A percentile compares a stretch with the other conserved stretches of the same genome.
These are phyloP conservation scores for Diacronema lutheri DNA, from an alignment of 78 protist genomes.

Conservation along the genomic window DNA sequence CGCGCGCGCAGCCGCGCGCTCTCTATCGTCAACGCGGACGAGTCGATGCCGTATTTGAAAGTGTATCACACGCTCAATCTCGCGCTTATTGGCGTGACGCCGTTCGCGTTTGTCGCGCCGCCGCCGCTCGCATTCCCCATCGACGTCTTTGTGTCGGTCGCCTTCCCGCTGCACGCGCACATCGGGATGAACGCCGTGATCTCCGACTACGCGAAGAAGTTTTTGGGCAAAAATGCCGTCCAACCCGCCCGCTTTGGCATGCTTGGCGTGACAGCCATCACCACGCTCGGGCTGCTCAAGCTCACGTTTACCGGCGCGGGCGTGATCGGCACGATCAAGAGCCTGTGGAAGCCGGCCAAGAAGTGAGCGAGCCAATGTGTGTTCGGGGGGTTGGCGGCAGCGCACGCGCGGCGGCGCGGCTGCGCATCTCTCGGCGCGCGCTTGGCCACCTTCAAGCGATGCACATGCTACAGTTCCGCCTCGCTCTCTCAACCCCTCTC, in stretches of 20 bases:
- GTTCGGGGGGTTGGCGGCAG: no score
- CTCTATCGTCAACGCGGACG: no score
- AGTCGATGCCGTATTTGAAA: no score
- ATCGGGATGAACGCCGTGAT: neutral
- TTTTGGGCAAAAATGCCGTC: neutral
- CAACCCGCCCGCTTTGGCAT: neutral
- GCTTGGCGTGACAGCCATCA: neutral
- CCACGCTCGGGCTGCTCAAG: neutral
- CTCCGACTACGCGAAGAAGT: conserved; percentile 1
- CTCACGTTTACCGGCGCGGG: neutral
- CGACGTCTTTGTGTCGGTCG: neutral
- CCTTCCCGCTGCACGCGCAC: conserved; percentile 1
- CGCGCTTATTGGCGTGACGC: neutral
- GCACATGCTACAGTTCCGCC: no score
- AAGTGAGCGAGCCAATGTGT: no score
- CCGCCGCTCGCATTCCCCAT: neutral
- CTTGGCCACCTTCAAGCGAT: no score
- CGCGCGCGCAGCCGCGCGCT: no score
- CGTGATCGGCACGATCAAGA: neutral
- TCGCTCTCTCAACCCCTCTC: no score
- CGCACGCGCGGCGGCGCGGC: no score
- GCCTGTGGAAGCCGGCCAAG: no score
- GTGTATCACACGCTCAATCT: neutral
- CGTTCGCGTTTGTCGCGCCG: neutral
- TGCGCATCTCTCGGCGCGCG: no score